Conservation (phyloP, 805 yeast species). For the Spathaspora sp. region DNA sequence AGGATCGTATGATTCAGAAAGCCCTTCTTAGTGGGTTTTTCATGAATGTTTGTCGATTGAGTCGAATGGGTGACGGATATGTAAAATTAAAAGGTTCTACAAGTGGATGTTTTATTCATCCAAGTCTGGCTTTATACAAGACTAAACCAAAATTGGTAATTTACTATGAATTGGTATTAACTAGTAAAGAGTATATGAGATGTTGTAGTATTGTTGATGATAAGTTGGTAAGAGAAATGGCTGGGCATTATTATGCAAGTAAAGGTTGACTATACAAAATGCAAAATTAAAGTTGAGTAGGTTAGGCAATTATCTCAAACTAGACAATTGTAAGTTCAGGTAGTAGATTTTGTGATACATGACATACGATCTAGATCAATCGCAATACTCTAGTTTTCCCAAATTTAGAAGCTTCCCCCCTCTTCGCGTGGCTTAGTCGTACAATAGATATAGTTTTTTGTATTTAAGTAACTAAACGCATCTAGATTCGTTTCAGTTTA, state of each 20-base stretch:
- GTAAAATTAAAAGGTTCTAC: constrained; percentile 63
- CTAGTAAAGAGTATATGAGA: constrained; percentile 86
- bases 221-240: constrained; percentile 5
- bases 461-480: too few species aligned
- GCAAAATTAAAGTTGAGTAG: not conserved
- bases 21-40: constrained; percentile 67
- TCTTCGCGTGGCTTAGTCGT: too few species aligned
- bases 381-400: too few species aligned
- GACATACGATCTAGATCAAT: too few species aligned
- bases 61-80: constrained; percentile 65
- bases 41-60: constrained; percentile 58
- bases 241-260: constrained; percentile 1
- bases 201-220: constrained; percentile 72
- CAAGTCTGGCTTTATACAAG: constrained; percentile 69
- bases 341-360: not conserved
- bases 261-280: not conserved
- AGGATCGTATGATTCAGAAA: constrained; percentile 40
- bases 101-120: constrained; percentile 64
- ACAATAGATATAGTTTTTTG: too few species aligned
- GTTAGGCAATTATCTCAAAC: too few species aligned
- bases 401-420: too few species aligned
- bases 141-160: constrained; percentile 66
- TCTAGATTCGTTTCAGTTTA: not conserved
- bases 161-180: constrained; percentile 79
- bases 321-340: too few species aligned